A percentile compares a stretch with the other conserved stretches of the same genome.
Evolutionary conservation across 2,329 filamentous ascomycete species (phyloP).

Genomic region (Diplodia intermedia): DNA sequence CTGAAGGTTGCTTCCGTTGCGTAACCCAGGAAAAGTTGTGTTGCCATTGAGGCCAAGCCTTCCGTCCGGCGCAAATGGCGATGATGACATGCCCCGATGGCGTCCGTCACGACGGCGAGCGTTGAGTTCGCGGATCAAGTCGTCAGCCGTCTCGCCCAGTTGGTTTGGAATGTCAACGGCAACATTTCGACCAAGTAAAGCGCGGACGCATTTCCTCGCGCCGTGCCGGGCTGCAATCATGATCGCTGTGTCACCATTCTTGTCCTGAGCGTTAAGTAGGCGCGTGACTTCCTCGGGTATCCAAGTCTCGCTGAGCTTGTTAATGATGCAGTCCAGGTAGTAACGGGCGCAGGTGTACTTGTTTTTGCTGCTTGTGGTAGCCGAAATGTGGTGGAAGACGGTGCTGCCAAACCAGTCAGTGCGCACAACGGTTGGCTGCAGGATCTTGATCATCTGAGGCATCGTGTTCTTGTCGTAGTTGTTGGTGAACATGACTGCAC

Average conservation of each 20-base stretch:
- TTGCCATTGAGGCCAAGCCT: slow-evolving; percentile 40
- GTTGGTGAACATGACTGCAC: slow-evolving; percentile 94
- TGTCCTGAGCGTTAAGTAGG: slow-evolving; percentile 81
- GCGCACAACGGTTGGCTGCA: slow-evolving; percentile 80
- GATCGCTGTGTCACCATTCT: slow-evolving; percentile 89
- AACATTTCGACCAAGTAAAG: slow-evolving; percentile 77
- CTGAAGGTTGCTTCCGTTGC: slow-evolving; percentile 11
- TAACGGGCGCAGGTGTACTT: slow-evolving; percentile 91
- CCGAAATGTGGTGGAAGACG: slow-evolving; percentile 92
- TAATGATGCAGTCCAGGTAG: slow-evolving; percentile 89
- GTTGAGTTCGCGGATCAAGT: slow-evolving; percentile 78
- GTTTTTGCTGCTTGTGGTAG: slow-evolving; percentile 82
- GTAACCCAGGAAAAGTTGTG: slow-evolving; percentile 32
- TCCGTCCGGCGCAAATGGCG: slow-evolving; percentile 54
- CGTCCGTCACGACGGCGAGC: slow-evolving; percentile 65
- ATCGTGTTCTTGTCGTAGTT: slow-evolving; percentile 95
- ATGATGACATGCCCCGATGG: slow-evolving; percentile 77
- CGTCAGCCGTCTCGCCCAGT: slow-evolving; percentile 82
- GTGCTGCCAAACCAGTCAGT: slow-evolving; percentile 83
- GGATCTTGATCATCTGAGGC: slow-evolving; percentile 79
- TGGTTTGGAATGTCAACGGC: slow-evolving; percentile 82
- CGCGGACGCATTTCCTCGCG: slow-evolving; percentile 76
- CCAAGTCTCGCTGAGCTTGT: slow-evolving; percentile 80
- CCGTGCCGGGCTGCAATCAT: slow-evolving; percentile 85
- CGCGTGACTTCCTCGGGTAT: slow-evolving; percentile 77